Percentiles rank a stretch among this genome's conserved stretches.
phyloP scores from a whole-genome alignment of 2,329 filamentous ascomycete species.

The Neoarthrinium moseri region DNA sequence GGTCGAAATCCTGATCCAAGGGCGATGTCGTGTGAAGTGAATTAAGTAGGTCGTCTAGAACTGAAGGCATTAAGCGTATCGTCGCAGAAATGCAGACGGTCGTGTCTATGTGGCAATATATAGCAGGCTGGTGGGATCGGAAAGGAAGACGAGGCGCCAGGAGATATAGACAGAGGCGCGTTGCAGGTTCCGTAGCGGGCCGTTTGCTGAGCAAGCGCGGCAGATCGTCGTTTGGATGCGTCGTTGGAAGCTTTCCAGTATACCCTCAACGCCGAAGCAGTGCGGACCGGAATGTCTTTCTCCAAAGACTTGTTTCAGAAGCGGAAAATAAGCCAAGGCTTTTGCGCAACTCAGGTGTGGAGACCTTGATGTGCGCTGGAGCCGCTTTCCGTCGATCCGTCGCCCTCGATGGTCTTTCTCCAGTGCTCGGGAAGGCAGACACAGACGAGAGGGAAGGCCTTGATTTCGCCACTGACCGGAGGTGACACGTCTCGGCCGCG shows the following conservation, averaged over 20 bases:
- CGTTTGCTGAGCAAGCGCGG: not conserved
- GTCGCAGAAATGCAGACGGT: slow-evolving; percentile 28
- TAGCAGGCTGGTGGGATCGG: slow-evolving; percentile 8
- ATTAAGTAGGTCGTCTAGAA: slow-evolving; percentile 28
- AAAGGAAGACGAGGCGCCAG: slow-evolving; percentile 9
- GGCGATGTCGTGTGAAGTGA: slow-evolving; percentile 18
- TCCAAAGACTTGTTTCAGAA: slow-evolving; percentile 17
- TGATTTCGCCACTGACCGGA: slow-evolving; percentile 76
- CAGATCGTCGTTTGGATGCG: not conserved
- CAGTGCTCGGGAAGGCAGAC: slow-evolving; percentile 95
- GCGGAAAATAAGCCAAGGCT: slow-evolving; percentile 12
- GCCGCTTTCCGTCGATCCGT: slow-evolving; percentile 66
- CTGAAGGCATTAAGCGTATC: slow-evolving; percentile 32
- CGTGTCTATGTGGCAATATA: slow-evolving; percentile 28
- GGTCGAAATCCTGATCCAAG: slow-evolving; percentile 4
- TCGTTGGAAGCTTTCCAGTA: slow-evolving; percentile 10
- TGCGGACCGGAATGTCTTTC: slow-evolving; percentile 21
- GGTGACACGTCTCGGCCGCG: slow-evolving; percentile 60
- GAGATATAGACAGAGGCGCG: slow-evolving; percentile 1
- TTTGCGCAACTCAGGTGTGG: slow-evolving; percentile 21
- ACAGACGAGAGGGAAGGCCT: slow-evolving; percentile 95
- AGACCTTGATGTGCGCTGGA: slow-evolving; percentile 36
- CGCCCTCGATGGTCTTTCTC: slow-evolving; percentile 94
- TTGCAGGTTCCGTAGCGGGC: not conserved
- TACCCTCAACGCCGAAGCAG: slow-evolving; percentile 37